Conservation (phyloP, 352 stramenopile genomes). For the Phytophthora multivora region DNA sequence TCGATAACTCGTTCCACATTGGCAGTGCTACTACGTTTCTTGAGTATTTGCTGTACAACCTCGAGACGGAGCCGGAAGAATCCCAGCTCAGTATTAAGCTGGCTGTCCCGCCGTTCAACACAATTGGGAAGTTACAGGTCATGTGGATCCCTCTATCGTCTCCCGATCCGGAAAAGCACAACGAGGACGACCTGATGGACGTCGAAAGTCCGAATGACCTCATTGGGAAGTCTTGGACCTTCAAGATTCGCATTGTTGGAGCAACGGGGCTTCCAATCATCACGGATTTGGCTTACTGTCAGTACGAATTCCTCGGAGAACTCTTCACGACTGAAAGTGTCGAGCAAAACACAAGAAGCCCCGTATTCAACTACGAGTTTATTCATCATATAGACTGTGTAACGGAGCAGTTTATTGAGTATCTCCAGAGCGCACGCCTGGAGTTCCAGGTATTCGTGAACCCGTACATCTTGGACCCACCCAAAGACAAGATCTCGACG, state of each 20-base stretch:
- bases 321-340: slow-evolving; percentile 92
- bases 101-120: slow-evolving; percentile 91
- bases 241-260: slow-evolving; percentile 86
- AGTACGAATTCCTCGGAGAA: slow-evolving; percentile 94
- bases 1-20: slow-evolving; percentile 93
- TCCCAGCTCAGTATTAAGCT: slow-evolving; percentile 91
- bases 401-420: slow-evolving; percentile 88
- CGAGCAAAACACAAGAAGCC: slow-evolving; percentile 86
- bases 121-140: slow-evolving; percentile 92
- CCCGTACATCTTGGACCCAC: slow-evolving; percentile 85
- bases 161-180: slow-evolving; percentile 68
- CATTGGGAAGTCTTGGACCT: slow-evolving; percentile 92
- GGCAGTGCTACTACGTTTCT: slow-evolving; percentile 92
- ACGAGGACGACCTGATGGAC: slow-evolving; percentile 70
- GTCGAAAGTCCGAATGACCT: slow-evolving; percentile 78
- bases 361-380: slow-evolving; percentile 90
- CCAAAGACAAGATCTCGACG: slow-evolving; percentile 84
- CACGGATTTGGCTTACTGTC: slow-evolving; percentile 90
- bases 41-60: slow-evolving; percentile 92
- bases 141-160: slow-evolving; percentile 88
- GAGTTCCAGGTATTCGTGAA: slow-evolving; percentile 92
- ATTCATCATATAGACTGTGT: slow-evolving; percentile 89
- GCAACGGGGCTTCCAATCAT: slow-evolving; percentile 87
- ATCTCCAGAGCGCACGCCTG: slow-evolving; percentile 77
- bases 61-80: slow-evolving; percentile 92